Evolutionary conservation across 2,329 filamentous ascomycete species (phyloP), one percentile per base, ranked within the genome.

Genomic region (Aquanectria penicillioides): DNA sequence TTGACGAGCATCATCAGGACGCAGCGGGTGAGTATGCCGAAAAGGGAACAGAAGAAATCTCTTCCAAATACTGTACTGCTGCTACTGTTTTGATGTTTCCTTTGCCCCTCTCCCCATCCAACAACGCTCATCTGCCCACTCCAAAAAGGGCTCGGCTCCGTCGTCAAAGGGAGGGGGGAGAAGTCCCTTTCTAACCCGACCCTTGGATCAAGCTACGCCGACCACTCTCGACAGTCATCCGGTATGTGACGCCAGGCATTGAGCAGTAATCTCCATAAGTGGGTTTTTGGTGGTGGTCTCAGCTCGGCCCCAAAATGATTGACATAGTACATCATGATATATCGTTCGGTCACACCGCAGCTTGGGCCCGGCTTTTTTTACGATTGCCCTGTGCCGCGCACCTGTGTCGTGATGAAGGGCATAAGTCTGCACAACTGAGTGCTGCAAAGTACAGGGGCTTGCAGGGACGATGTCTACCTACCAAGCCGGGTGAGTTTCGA

Each of bases 241-340:
- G 50, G 47, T 57, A 56, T 58, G 46, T 55, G 49, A 63, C 47
- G 52, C 18, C 37, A 61, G 64, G 68, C 66, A 70, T 69, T 70
- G 64, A 70, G 53, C 59, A 68, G 63, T 62, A 69, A 70, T 70
- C 59, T 70, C 55, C 57, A 66, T 41, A 46, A 63, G 65, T 63
- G 64, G 60, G 56, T 66, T 64, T 64, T 49, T 29, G 56, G 48
- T 29, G 54, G 55, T 62, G 62, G 67, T 66, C 68, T 65, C 61
- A 66, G 67, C 68, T 67, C 57, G 56, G 48, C 31, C 48, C 46
- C 22, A 33, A 40, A 48, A 31, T 38, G 55, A 58, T 58, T 52
- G 34, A 48, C 47, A 33, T 25, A 38, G 47, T 28, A 51, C 31
- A 41, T 57, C 52, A 57, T 13, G 28, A 47, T 57, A 51, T 44